A percentile compares a stretch with the other conserved stretches of the same genome.
phyloP scores from a whole-genome alignment of 2,329 filamentous ascomycete species.

The Chalaropsis ovoidea region DNA sequence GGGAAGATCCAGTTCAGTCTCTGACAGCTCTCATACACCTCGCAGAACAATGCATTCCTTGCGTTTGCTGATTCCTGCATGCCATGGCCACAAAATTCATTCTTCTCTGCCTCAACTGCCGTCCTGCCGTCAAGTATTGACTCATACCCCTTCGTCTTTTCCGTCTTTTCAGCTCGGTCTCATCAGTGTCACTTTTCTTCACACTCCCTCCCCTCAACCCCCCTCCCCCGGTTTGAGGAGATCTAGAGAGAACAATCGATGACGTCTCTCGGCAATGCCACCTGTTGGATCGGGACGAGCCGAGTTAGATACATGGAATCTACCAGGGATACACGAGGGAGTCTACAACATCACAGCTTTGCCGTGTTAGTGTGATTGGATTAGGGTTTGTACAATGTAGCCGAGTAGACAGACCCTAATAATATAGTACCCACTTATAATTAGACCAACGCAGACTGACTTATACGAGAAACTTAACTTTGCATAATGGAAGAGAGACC shows the following conservation, averaged over 20 bases:
- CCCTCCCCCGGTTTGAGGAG: background rate
- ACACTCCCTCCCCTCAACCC: background rate
- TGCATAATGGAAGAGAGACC: background rate
- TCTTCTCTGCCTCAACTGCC: background rate
- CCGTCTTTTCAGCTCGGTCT: conserved; percentile 12
- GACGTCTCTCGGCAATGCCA: background rate
- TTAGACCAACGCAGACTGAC: background rate
- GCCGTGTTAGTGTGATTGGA: background rate
- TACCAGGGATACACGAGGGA: background rate
- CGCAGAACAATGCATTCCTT: background rate
- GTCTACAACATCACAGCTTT: background rate
- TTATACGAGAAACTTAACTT: conserved; percentile 4
- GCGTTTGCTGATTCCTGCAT: background rate
- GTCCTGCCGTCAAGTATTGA: background rate
- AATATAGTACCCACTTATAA: background rate
- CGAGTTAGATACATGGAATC: background rate
- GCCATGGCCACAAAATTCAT: background rate
- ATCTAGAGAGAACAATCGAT: background rate
- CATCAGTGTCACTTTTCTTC: background rate
- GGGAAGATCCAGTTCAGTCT: background rate
- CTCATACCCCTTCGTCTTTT: conserved; percentile 1
- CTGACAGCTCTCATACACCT: background rate
- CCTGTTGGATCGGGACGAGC: background rate
- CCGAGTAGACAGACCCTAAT: background rate
- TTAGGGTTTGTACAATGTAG: background rate